Base-by-base conservation (phyloP, 2,329 filamentous ascomycete species). In the Alternaria gaisen region DNA sequence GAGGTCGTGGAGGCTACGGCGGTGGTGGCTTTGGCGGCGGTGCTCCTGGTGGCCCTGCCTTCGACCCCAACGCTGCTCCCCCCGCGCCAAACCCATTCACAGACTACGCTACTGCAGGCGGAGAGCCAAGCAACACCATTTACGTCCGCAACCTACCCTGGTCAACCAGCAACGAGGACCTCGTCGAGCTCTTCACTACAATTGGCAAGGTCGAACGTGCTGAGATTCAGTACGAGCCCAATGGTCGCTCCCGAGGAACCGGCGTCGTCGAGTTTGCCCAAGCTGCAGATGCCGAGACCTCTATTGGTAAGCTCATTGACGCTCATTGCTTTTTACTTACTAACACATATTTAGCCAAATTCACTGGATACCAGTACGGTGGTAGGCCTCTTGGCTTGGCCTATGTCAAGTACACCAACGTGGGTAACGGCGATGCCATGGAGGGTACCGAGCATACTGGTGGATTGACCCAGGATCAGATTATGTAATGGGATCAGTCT, bases 151-250 rank as follows among this genome's bases (percentile, higher is more conserved):
- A 99, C 78, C 88, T 99, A 65, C 95, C 95, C 12, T 99, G 95
- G 95, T 98, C 95, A 28, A 99, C 95, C 16, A 97, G 94, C 83
- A 98, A 99, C 76, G 95, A 99, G 65, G 95, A 99, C 79, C 84
- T 99, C 26, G 88, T 98, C 58, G 95, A 99, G 78, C 86, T 99
- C 20, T 99, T 99, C 84, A 94, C 91, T 18, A 99, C 95, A 11
- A 99, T 99, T 74, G 95, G 95, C 66, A 97, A 97, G 80, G 95
- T 99, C 61, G 93, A 97, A 74, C 93, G 95, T 73, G 95, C 95
- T n/a, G 95, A 99, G 82, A 98, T 99, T 58, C 95, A 99, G 81
- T 98, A 99, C 76, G 95, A 99, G 80, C 91, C 92, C 4, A 98
- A 96, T 74, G 95, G 95, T 46, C 92, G 95, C 72, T 99, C 95